Evolutionary conservation across 805 yeast genomes (phyloP).

Genomic region (Lipomyces mesembrius): DNA sequence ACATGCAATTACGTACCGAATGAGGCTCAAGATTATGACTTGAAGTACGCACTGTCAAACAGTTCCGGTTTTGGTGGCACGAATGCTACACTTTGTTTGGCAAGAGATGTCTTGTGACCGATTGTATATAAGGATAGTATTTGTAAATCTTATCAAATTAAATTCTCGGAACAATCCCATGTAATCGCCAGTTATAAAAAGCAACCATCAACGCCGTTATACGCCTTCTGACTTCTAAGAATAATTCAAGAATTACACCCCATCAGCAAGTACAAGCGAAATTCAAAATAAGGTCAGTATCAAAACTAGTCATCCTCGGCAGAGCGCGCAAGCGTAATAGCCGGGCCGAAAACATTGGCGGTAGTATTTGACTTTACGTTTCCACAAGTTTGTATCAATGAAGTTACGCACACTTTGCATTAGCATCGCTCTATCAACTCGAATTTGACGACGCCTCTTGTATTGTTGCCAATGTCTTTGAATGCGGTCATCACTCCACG

Average conservation of each 20-base stretch:
- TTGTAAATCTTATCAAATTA: too few relatives aligned
- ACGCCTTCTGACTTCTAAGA: not conserved
- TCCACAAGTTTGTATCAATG: not conserved
- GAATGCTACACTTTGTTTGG: conserved; percentile 72
- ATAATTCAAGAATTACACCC: not conserved
- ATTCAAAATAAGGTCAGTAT: not conserved
- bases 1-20: conserved; percentile 64
- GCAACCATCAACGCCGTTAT: not conserved
- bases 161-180: too few relatives aligned
- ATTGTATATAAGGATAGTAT: too few relatives aligned
- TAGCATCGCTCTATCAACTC: not conserved
- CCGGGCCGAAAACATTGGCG: not conserved
- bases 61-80: conserved; percentile 99
- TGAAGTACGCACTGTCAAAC: conserved; percentile 73
- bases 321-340: not conserved
- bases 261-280: not conserved
- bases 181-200: not conserved
- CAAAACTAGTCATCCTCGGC: not conserved
- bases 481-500: conserved; percentile 19
- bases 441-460: not conserved
- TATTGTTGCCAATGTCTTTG: conserved; percentile 14
- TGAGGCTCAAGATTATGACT: conserved; percentile 47
- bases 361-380: not conserved
- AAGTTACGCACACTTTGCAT: not conserved
- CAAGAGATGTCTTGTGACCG: conserved; percentile 41